Conservation (phyloP, 2,329 filamentous ascomycete species). For the Didymella exigua region DNA sequence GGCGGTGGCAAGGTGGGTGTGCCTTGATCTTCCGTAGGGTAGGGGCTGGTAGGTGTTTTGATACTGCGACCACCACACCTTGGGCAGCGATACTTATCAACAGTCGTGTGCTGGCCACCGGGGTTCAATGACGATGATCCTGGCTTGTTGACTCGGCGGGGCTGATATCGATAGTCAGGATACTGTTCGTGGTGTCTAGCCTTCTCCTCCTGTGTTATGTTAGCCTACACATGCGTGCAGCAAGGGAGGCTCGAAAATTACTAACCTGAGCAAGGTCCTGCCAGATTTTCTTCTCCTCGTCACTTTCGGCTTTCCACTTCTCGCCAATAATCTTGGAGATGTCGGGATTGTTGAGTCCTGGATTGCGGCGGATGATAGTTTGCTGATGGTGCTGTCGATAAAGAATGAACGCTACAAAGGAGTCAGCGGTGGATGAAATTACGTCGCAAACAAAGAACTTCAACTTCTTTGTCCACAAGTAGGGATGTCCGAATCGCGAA, state of each 20-base stretch:
- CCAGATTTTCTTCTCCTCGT: constrained; percentile 82
- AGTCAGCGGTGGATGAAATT: constrained; percentile 31
- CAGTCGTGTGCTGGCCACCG: constrained; percentile 42
- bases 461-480: constrained; percentile 32
- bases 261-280: constrained; percentile 81
- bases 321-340: constrained; percentile 97
- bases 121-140: constrained; percentile 47
- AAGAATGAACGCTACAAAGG: constrained; percentile 84
- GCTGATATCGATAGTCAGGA: constrained; percentile 93
- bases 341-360: constrained; percentile 90
- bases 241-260: constrained; percentile 1
- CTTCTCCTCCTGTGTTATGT: constrained; percentile 74
- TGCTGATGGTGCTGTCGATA: constrained; percentile 94
- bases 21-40: constrained; percentile 50
- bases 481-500: constrained; percentile 6
- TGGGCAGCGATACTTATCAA: constrained; percentile 62
- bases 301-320: constrained; percentile 81
- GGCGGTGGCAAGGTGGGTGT: constrained; percentile 49
- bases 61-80: constrained; percentile 75
- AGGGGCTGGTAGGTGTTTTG: constrained; percentile 65
- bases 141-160: constrained; percentile 60
- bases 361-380: constrained; percentile 77
- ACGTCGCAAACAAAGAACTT: constrained; percentile 36
- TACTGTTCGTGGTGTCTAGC: constrained; percentile 85
- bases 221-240: constrained; percentile 4